phyloP scores from a whole-genome alignment of 306 rosid species.

The Prunus davidiana region DNA sequence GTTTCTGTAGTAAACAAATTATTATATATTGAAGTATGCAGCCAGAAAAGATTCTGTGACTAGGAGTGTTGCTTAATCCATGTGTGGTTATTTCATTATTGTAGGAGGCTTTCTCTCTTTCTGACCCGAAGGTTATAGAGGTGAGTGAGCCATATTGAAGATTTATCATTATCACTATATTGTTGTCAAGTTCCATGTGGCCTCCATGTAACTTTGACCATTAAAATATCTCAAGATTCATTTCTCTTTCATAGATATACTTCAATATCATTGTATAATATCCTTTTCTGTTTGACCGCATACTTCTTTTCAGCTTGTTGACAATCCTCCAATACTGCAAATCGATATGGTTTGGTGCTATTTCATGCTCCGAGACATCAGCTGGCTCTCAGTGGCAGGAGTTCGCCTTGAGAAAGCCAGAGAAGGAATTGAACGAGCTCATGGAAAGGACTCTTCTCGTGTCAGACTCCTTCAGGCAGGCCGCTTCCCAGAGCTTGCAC shows the following conservation, averaged over 20 bases:
- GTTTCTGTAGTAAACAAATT: neutral
- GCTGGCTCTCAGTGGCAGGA: constrained; percentile 82
- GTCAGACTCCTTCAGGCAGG: constrained; percentile 76
- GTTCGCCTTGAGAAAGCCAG: constrained; percentile 77
- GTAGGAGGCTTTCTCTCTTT: constrained; percentile 86
- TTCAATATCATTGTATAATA: constrained; percentile 9
- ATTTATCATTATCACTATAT: neutral
- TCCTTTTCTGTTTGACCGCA: constrained; percentile 8
- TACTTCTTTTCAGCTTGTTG: constrained; percentile 59
- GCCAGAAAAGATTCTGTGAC: neutral
- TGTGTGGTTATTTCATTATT: constrained; percentile 18
- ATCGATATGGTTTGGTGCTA: constrained; percentile 99
- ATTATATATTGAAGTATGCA: neutral
- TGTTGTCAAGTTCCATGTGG: neutral
- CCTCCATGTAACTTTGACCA: constrained; percentile 9
- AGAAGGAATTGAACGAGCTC: constrained; percentile 67
- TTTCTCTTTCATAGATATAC: neutral
- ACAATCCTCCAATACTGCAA: constrained; percentile 90
- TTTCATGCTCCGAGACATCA: constrained; percentile 86
- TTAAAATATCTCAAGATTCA: neutral
- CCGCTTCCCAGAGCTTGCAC: constrained; percentile 80
- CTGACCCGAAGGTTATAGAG: constrained; percentile 78
- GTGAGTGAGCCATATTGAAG: constrained; percentile 38
- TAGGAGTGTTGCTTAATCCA: constrained; percentile 15
- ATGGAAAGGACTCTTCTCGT: constrained; percentile 80